phyloP scores from a whole-genome alignment of 768 basidiomycete genomes.

The Tubosaeta brunneosetosa region DNA sequence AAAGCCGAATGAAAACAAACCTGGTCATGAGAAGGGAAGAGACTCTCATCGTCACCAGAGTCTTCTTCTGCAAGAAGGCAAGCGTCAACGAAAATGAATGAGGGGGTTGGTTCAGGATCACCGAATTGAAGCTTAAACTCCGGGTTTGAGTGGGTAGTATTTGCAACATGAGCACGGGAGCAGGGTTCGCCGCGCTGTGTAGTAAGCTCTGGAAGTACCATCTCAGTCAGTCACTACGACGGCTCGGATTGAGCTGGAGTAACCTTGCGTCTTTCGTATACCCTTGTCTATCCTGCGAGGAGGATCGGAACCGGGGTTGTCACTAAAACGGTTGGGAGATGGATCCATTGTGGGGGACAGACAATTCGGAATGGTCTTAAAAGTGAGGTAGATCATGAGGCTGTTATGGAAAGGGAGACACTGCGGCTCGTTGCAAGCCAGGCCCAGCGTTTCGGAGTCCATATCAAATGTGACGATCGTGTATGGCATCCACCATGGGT shows the following conservation, averaged over 20 bases:
- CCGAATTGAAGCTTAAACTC: not conserved
- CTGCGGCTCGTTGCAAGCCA: no score
- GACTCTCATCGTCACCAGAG: slow-evolving; percentile 7
- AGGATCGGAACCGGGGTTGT: not conserved
- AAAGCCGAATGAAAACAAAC: slow-evolving; percentile 4
- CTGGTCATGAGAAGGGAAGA: slow-evolving; percentile 9
- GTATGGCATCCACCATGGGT: no score
- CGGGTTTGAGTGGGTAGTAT: not conserved
- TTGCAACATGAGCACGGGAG: not conserved
- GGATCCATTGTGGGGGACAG: slow-evolving; percentile 7
- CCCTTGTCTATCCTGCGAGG: slow-evolving; percentile 10
- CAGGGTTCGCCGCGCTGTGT: not conserved
- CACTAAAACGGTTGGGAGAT: slow-evolving; percentile 9
- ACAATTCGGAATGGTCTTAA: slow-evolving; percentile 2
- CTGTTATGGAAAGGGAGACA: no score
- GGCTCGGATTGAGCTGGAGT: not conserved
- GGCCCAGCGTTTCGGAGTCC: no score
- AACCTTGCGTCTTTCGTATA: slow-evolving; percentile 16
- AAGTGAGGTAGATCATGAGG: not conserved
- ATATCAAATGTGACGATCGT: no score
- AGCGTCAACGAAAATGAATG: not conserved
- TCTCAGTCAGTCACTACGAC: not conserved
- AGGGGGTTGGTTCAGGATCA: slow-evolving; percentile 4
- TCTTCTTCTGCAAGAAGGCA: slow-evolving; percentile 4
- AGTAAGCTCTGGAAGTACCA: slow-evolving; percentile 5